These are phyloP conservation scores for Clarireedia sp. DNA, from an alignment of 2,329 filamentous ascomycete species.

Conservation along the genomic window DNA sequence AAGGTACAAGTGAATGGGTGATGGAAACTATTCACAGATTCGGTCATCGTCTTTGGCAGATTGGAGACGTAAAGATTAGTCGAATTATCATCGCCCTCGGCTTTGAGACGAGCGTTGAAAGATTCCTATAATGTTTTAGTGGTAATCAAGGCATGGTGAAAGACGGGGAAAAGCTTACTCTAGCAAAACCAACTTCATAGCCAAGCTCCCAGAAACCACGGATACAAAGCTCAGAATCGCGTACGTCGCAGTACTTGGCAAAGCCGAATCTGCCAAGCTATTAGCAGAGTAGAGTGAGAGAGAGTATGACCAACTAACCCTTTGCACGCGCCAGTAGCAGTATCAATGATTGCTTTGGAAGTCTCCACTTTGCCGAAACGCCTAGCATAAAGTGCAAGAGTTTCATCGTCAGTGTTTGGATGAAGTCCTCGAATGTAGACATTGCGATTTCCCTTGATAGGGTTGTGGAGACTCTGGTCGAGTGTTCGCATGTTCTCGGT, in stretches of 20 bases:
- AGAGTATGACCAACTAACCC: slow-evolving; percentile 51
- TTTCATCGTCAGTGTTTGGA: slow-evolving; percentile 88
- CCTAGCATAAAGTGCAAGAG: slow-evolving; percentile 71
- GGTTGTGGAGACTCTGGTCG: slow-evolving; percentile 90
- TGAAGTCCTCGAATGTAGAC: slow-evolving; percentile 97
- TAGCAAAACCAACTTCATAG: slow-evolving; percentile 95
- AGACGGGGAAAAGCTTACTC: slow-evolving; percentile 46
- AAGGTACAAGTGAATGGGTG: slow-evolving; percentile 11
- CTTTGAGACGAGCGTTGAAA: slow-evolving; percentile 96
- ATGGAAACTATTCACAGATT: slow-evolving; percentile 57
- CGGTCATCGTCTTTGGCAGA: slow-evolving; percentile 83
- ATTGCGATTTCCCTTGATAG: slow-evolving; percentile 85
- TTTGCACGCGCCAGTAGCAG: slow-evolving; percentile 88
- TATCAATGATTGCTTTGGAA: slow-evolving; percentile 97
- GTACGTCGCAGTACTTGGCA: slow-evolving; percentile 83
- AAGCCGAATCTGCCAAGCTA: slow-evolving; percentile 71
- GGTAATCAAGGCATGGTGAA: slow-evolving; percentile 10
- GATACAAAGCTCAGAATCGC: slow-evolving; percentile 91
- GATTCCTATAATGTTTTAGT: slow-evolving; percentile 61
- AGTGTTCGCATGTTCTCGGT: slow-evolving; percentile 81
- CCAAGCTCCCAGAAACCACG: slow-evolving; percentile 89
- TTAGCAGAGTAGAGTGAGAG: not conserved
- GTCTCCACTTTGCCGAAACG: slow-evolving; percentile 93
- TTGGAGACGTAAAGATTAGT: slow-evolving; percentile 99
- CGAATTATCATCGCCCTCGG: slow-evolving; percentile 78